Evolutionary conservation across 2,329 filamentous ascomycete genomes (phyloP), one percentile per base, ranked within the genome.

Genomic region (Ophiostoma sp.): DNA sequence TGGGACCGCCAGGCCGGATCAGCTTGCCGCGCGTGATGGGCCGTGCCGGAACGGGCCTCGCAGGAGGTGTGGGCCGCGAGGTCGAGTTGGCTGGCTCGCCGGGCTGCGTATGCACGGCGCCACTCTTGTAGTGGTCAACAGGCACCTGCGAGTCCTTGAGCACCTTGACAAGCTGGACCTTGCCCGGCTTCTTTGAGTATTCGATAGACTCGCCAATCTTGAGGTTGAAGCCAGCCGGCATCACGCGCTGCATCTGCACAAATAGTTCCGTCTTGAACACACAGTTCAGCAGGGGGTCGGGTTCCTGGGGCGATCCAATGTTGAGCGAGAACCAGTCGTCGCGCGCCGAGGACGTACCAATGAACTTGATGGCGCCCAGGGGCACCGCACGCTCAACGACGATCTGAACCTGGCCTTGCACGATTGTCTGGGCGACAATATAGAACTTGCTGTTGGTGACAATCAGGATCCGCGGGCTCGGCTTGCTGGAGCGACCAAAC

Each of bases 271-370:
- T 99, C 82, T 99, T 99, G 78, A 99, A 88, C 27, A 97, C 81
- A 76, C 95, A 99, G 79, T 89, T 96, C 75, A 99, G 79, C 36
- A 99, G 83, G n/a, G 95, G 93, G 77, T 99, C 95, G 0, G 95
- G 84, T 76, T 98, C 94, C 76, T 96, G 92, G 8, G 89, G 89
- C 44, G 93, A 93, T n/a, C 91, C 92, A 62, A 96, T 85, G 3
- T 93, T 92, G 47, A 99, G 82, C 1, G 94, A 92, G 78, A 99
- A 97, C 95, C 95, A 99, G 78, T 99, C 95, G 74, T 99, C 95
- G 72, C 91, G 92, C 70, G 91, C 81, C 16, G 85, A 92, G 2
- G 94, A 97, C 5, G 86, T 82, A 74, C 92, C 87, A 72, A 99
- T 82, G 75, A 89, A 95, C 78, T 96, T 96, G 81, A 99, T 94